Conservation (phyloP, 108 stramenopile species). For the Nitzschia sp. region DNA sequence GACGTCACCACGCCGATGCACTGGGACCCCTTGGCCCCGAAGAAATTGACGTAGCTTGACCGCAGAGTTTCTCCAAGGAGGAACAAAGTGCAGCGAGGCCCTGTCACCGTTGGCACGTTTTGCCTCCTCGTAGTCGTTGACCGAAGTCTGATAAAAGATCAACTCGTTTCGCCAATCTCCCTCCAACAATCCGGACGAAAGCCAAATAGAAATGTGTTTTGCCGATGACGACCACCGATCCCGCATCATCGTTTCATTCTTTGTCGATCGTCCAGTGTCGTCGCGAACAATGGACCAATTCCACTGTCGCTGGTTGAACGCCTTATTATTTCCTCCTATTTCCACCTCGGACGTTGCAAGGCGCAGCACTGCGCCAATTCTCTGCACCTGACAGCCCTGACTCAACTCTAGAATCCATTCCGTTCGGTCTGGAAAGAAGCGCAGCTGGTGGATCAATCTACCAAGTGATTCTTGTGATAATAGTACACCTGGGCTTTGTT, state of each 20-base stretch:
- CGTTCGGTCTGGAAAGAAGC: constrained; percentile 43
- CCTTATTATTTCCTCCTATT: no score
- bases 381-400: constrained; percentile 45
- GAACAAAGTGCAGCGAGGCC: constrained; percentile 40
- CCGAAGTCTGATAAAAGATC: background rate
- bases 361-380: constrained; percentile 60
- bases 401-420: constrained; percentile 78
- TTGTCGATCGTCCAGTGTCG: no score
- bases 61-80: constrained; percentile 78
- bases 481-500: background rate
- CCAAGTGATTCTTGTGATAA: constrained; percentile 63
- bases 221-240: no score
- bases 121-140: background rate
- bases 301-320: no score
- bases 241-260: no score
- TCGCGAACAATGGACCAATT: no score
- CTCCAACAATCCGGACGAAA: no score
- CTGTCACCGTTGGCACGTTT: background rate
- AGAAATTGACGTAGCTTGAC: constrained; percentile 85
- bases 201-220: no score
- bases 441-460: constrained; percentile 61
- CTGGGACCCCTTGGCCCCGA: constrained; percentile 86
- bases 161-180: background rate
- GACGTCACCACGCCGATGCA: constrained; percentile 61
- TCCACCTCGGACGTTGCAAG: no score